Evolutionary conservation across 2,329 filamentous ascomycete genomes (phyloP).

Genomic region (Annulohypoxylon truncatum): DNA sequence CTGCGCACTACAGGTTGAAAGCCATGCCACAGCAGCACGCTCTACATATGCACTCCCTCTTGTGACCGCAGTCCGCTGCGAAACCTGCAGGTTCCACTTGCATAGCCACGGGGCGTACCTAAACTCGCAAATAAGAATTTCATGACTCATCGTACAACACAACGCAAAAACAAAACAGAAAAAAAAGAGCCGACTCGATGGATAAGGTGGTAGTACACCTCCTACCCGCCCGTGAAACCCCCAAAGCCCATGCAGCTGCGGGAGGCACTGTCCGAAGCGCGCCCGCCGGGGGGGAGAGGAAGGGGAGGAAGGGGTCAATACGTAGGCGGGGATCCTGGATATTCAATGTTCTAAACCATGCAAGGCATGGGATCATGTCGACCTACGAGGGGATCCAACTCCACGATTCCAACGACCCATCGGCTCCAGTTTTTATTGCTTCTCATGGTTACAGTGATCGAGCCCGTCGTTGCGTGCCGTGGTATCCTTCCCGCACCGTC

Average conservation of each 20-base stretch:
- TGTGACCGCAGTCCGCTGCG: conserved; percentile 52
- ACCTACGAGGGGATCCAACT: conserved; percentile 29
- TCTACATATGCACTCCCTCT: conserved; percentile 45
- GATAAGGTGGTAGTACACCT: conserved; percentile 31
- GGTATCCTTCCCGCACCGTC: conserved; percentile 32
- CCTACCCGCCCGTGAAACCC: conserved; percentile 36
- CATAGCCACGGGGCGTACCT: conserved; percentile 24
- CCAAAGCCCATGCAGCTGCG: conserved; percentile 39
- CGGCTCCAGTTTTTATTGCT: conserved; percentile 36
- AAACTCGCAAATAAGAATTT: conserved; percentile 3
- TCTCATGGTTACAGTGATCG: conserved; percentile 38
- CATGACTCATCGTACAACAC: conserved; percentile 28
- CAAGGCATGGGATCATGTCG: conserved; percentile 36
- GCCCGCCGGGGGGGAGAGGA: conserved; percentile 23
- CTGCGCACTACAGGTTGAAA: conserved; percentile 15
- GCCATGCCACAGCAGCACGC: conserved; percentile 32
- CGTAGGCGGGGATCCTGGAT: conserved; percentile 23
- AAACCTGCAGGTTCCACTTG: conserved; percentile 45
- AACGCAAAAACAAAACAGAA: neutral
- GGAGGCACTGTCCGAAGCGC: conserved; percentile 45
- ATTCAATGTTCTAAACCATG: conserved; percentile 34
- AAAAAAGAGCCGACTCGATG: conserved; percentile 15
- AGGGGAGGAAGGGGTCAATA: conserved; percentile 13
- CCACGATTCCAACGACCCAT: conserved; percentile 34
- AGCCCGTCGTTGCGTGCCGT: conserved; percentile 37